Percentiles rank a stretch among this genome's conserved stretches.
Evolutionary conservation across 495 filamentous ascomycete species (phyloP).

Genomic region (Bathelium albidoporum): DNA sequence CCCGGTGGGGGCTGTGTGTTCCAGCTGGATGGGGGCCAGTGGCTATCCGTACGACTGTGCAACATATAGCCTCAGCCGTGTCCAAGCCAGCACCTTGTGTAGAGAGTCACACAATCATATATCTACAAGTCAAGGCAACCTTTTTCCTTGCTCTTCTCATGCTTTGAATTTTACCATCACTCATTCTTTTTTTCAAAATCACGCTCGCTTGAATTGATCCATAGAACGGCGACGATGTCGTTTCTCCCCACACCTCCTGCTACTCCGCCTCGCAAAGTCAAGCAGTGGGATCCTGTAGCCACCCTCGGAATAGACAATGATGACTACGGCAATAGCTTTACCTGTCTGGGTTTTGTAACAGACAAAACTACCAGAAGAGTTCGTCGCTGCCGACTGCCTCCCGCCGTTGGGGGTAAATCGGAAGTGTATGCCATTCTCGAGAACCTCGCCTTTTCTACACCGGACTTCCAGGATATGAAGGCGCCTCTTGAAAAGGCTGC

Average conservation of each 20-base stretch:
- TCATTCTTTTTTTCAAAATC: not conserved
- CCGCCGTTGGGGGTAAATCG: not conserved
- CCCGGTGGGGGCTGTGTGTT: not conserved
- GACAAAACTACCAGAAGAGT: not conserved
- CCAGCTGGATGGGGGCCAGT: not conserved
- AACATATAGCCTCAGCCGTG: not conserved
- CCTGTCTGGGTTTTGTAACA: conserved; percentile 1
- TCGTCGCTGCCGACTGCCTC: not conserved
- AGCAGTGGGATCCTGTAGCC: not conserved
- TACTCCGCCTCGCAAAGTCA: not conserved
- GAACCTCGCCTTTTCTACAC: not conserved
- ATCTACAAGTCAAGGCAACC: not conserved
- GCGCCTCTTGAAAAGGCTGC: not conserved
- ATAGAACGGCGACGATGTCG: not conserved
- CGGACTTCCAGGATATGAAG: not conserved
- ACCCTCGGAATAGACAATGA: not conserved
- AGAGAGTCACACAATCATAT: not conserved
- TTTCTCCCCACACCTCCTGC: not conserved
- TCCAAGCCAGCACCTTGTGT: not conserved
- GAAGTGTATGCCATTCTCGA: not conserved
- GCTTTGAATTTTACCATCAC: not conserved
- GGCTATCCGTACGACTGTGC: not conserved
- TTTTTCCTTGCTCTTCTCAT: not conserved
- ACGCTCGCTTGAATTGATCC: not conserved
- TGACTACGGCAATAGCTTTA: not conserved